Conservation (phyloP, 2,329 filamentous ascomycete species). For the Claviceps pazoutovae region DNA sequence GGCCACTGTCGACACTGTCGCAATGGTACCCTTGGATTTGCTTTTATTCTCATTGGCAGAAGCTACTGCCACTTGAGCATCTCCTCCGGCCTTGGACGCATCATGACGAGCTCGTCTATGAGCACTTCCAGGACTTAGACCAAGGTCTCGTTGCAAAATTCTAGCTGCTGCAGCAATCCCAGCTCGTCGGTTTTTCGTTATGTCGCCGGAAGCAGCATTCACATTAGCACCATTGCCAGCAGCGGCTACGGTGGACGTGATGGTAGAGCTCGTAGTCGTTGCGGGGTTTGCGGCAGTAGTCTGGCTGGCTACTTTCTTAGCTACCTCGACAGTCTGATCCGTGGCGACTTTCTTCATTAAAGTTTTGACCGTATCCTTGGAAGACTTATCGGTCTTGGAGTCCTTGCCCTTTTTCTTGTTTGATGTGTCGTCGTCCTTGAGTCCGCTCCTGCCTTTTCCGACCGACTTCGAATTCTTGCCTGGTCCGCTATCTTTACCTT, state of each 20-base stretch:
- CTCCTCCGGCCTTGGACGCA: slow-evolving; percentile 40
- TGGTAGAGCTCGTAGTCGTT: slow-evolving; percentile 13
- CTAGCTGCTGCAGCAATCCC: slow-evolving; percentile 51
- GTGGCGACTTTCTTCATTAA: slow-evolving; percentile 43
- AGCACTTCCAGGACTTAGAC: slow-evolving; percentile 48
- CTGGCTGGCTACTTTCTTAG: slow-evolving; percentile 28
- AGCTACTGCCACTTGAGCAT: slow-evolving; percentile 23
- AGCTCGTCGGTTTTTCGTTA: slow-evolving; percentile 40
- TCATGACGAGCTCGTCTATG: slow-evolving; percentile 47
- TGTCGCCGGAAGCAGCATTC: slow-evolving; percentile 12
- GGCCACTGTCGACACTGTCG: slow-evolving; percentile 8
- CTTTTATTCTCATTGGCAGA: slow-evolving; percentile 18
- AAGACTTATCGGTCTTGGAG: slow-evolving; percentile 41
- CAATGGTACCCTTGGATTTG: slow-evolving; percentile 8
- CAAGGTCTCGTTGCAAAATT: slow-evolving; percentile 52
- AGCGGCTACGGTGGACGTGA: slow-evolving; percentile 15
- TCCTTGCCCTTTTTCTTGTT: slow-evolving; percentile 53
- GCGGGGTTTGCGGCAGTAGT: slow-evolving; percentile 16
- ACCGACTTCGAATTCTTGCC: slow-evolving; percentile 34
- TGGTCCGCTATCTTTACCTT: slow-evolving; percentile 38
- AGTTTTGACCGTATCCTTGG: slow-evolving; percentile 48
- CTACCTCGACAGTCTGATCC: slow-evolving; percentile 33
- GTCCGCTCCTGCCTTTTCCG: slow-evolving; percentile 31
- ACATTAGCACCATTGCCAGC: slow-evolving; percentile 20
- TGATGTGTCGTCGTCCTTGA: slow-evolving; percentile 34